phyloP scores from a whole-genome alignment of 257 asterid species.

The Echites panduratus region DNA sequence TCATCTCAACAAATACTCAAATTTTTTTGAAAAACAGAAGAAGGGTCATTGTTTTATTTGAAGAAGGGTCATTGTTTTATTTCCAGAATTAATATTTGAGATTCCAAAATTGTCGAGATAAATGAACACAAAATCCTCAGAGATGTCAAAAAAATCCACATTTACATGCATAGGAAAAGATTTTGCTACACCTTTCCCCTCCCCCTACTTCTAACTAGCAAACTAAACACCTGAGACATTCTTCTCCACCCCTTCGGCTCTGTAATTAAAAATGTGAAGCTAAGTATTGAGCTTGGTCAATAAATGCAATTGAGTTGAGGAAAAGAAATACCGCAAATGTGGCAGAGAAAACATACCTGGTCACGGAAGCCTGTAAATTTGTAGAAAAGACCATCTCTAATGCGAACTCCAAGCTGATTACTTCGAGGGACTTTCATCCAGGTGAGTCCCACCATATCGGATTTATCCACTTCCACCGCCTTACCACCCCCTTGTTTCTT shows the following conservation, averaged over 20 bases:
- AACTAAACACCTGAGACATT: background rate
- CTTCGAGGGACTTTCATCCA: constrained; percentile 97
- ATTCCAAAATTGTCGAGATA: too few species aligned
- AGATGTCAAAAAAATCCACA: background rate
- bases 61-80: too few species aligned
- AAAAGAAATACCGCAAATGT: background rate
- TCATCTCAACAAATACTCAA: too few species aligned
- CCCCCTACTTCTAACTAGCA: background rate
- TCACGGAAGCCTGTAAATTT: constrained; percentile 93
- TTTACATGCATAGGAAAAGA: background rate
- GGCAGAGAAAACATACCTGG: constrained; percentile 39
- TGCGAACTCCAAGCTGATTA: constrained; percentile 85
- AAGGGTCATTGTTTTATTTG: too few species aligned
- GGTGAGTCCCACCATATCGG: constrained; percentile 59
- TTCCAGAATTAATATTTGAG: too few species aligned
- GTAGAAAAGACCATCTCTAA: constrained; percentile 78
- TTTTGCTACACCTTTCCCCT: too few species aligned
- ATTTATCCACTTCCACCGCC: constrained; percentile 84
- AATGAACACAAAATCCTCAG: background rate
- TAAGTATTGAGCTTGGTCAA: background rate
- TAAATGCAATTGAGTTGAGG: background rate
- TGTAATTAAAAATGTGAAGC: background rate
- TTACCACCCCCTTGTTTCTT: constrained; percentile 96
- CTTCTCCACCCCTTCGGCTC: background rate
- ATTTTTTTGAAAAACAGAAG: too few species aligned